phyloP scores from a whole-genome alignment of 2,329 filamentous ascomycete species.

The Trichoderma polysporum region DNA sequence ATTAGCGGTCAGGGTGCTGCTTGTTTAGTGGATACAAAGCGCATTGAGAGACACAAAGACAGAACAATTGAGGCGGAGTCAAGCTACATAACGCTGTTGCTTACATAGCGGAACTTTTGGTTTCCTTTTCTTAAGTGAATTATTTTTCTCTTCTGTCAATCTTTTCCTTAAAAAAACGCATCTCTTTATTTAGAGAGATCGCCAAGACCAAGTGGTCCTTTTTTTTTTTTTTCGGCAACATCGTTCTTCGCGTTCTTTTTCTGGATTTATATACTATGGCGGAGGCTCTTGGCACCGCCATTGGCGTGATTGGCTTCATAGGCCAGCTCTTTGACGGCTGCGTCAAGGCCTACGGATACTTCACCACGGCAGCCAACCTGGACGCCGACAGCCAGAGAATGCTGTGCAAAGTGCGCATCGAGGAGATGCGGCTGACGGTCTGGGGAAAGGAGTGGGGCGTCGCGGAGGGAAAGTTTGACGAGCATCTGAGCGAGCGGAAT shows the following conservation, averaged over 20 bases:
- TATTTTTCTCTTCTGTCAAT: background rate
- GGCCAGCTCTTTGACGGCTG: constrained; percentile 49
- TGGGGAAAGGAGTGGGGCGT: constrained; percentile 51
- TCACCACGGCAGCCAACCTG: constrained; percentile 43
- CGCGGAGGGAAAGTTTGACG: constrained; percentile 45
- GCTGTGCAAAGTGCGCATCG: constrained; percentile 49
- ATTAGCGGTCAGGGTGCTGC: constrained; percentile 2
- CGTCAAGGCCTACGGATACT: constrained; percentile 47
- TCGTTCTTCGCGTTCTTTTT: background rate
- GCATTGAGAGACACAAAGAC: background rate
- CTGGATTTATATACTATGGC: constrained; percentile 28
- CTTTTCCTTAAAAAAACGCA: background rate
- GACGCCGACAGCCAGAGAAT: constrained; percentile 44
- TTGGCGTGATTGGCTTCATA: constrained; percentile 45
- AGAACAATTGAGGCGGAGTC: background rate
- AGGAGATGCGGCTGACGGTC: constrained; percentile 49
- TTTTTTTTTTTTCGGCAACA: background rate
- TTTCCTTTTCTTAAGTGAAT: background rate
- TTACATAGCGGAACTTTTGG: background rate
- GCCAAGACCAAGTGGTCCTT: background rate
- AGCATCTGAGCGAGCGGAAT: constrained; percentile 40
- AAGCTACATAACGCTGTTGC: background rate
- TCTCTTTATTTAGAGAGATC: background rate
- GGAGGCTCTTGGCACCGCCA: constrained; percentile 43
- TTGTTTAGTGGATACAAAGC: background rate